A percentile compares a stretch with the other conserved stretches of the same genome.
phyloP scores from a whole-genome alignment of 768 basidiomycete species.

The Dioszegia crocea region DNA sequence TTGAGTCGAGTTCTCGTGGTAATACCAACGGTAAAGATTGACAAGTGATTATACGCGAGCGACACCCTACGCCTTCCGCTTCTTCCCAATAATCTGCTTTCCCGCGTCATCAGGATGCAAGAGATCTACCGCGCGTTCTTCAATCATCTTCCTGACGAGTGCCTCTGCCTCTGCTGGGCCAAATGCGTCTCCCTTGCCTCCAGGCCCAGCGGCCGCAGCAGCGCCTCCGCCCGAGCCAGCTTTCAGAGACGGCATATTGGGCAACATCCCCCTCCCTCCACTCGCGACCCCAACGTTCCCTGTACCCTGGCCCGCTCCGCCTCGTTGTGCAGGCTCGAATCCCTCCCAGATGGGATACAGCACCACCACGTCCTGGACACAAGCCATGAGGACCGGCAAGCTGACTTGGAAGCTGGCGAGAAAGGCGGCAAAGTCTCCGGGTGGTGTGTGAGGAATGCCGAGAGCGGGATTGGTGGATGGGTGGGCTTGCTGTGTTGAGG shows the following conservation, averaged over 20 bases:
- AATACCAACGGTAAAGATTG: too few relatives aligned
- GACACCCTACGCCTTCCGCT: slow-evolving; percentile 7
- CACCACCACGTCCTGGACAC: slow-evolving; percentile 85
- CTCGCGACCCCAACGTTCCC: not conserved
- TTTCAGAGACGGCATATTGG: not conserved
- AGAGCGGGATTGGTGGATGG: slow-evolving; percentile 45
- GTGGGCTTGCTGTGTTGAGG: slow-evolving; percentile 51
- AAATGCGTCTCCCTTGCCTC: slow-evolving; percentile 22
- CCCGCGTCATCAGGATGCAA: slow-evolving; percentile 36
- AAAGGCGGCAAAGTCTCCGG: slow-evolving; percentile 55
- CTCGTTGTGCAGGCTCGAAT: slow-evolving; percentile 55
- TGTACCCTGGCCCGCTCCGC: not conserved
- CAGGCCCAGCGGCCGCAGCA: not conserved
- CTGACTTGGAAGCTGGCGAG: slow-evolving; percentile 82
- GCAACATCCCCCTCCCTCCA: not conserved
- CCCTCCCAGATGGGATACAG: slow-evolving; percentile 84
- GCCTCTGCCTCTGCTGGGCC: slow-evolving; percentile 38
- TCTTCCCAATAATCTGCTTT: slow-evolving; percentile 6
- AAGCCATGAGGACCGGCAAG: slow-evolving; percentile 70
- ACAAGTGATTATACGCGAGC: too few relatives aligned
- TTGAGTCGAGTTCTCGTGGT: too few relatives aligned
- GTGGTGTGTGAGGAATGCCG: slow-evolving; percentile 18
- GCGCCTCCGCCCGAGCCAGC: not conserved
- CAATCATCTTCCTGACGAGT: slow-evolving; percentile 38
- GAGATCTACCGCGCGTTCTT: slow-evolving; percentile 36